Conservation (phyloP, 2,329 filamentous ascomycete species). For the Metarhizium anisopliae region DNA sequence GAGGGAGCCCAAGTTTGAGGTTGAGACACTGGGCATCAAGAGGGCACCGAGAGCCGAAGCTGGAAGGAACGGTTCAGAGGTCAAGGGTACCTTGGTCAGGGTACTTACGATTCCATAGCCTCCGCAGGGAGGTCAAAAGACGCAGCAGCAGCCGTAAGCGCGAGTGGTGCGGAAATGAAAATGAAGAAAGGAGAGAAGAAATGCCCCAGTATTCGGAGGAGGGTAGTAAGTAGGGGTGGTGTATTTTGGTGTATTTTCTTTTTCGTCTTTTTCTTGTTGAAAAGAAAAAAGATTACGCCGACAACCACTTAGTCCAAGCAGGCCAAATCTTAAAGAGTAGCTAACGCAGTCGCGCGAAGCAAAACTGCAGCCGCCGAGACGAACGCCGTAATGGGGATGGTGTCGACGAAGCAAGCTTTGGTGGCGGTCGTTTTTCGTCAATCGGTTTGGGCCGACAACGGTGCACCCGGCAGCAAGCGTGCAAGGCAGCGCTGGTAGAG, state of each 20-base stretch:
- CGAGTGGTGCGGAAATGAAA: not conserved
- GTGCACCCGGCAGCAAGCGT: too few species aligned
- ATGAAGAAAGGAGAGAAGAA: not conserved
- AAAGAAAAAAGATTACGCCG: too few species aligned
- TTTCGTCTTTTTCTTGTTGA: too few species aligned
- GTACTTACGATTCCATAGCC: not conserved
- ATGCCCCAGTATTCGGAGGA: not conserved
- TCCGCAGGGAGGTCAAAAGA: not conserved
- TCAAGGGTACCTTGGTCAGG: not conserved
- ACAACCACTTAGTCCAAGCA: too few species aligned
- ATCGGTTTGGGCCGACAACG: too few species aligned
- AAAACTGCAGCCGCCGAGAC: not conserved
- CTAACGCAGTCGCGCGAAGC: not conserved
- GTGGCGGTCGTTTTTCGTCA: not conserved
- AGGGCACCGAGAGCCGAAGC: not conserved
- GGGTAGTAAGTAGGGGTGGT: not conserved
- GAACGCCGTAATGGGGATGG: not conserved
- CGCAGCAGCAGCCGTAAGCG: not conserved
- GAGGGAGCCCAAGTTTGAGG: not conserved
- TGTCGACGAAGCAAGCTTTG: not conserved
- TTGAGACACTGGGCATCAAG: not conserved
- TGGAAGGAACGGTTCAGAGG: not conserved
- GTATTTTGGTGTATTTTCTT: too few species aligned
- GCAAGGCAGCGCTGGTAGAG: too few species aligned
- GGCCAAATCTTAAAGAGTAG: too few species aligned